Evolutionary conservation across 2,329 filamentous ascomycete species (phyloP).

Genomic region (Pseudogymnoascus destructans): DNA sequence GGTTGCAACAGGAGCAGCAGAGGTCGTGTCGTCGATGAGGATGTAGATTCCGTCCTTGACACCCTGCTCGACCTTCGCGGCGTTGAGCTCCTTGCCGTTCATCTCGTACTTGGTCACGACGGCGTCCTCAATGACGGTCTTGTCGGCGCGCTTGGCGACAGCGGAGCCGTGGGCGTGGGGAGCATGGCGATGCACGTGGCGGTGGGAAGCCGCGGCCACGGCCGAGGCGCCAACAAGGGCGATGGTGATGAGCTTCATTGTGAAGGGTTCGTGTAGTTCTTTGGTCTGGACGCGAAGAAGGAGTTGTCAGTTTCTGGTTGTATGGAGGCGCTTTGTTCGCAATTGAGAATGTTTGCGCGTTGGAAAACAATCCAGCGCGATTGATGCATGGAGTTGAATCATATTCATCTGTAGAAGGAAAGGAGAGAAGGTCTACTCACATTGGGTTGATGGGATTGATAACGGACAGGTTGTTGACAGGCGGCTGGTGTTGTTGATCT

Average conservation of each 20-base stretch:
- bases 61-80: constrained; percentile 55
- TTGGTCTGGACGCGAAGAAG: constrained; percentile 13
- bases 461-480: background rate
- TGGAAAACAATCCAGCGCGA: background rate
- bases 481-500: background rate
- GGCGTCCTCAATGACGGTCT: constrained; percentile 39
- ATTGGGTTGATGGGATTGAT: background rate
- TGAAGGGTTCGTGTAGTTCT: constrained; percentile 13
- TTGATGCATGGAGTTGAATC: background rate
- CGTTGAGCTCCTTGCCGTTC: constrained; percentile 46
- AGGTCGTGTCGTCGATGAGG: constrained; percentile 40
- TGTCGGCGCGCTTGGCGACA: constrained; percentile 33
- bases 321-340: background rate
- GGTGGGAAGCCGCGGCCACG: constrained; percentile 42
- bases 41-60: constrained; percentile 59
- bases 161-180: constrained; percentile 35
- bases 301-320: constrained; percentile 11
- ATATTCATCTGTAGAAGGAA: background rate
- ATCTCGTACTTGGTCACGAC: constrained; percentile 61
- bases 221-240: constrained; percentile 29
- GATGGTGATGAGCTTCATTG: constrained; percentile 25
- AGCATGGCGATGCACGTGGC: constrained; percentile 41
- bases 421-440: background rate
- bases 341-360: background rate
- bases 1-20: constrained; percentile 34